phyloP scores from a whole-genome alignment of 2,329 filamentous ascomycete genomes.

The Aspergillus clavatus region DNA sequence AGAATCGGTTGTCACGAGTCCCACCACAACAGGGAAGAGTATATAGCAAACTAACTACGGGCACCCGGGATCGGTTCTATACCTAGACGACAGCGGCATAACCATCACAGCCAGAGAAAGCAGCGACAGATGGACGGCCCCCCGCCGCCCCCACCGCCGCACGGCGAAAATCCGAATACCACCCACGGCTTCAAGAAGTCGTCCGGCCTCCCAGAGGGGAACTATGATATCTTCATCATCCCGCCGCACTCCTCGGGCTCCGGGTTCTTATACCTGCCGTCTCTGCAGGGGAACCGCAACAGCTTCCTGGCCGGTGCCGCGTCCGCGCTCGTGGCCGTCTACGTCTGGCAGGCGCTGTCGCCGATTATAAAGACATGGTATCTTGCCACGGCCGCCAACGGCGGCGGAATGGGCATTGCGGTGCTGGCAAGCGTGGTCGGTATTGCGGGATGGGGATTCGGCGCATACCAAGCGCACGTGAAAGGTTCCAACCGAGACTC shows the following conservation, averaged over 20 bases:
- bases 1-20: too few relatives aligned
- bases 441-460: conserved; percentile 71
- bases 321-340: conserved; percentile 66
- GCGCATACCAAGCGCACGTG: conserved; percentile 56
- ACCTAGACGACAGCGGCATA: too few relatives aligned
- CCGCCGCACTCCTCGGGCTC: conserved; percentile 84
- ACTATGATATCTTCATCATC: conserved; percentile 97
- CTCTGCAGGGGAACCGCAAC: conserved; percentile 76
- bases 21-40: too few relatives aligned
- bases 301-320: conserved; percentile 86
- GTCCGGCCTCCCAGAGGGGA: conserved; percentile 71
- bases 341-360: conserved; percentile 66
- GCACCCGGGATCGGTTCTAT: too few relatives aligned
- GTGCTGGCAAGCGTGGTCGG: conserved; percentile 69
- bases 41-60: too few relatives aligned
- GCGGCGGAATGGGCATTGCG: conserved; percentile 68
- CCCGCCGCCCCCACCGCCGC: conserved; percentile 69
- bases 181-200: conserved; percentile 23
- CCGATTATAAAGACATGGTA: conserved; percentile 73
- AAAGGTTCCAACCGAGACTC: background rate
- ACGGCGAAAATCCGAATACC: conserved; percentile 38
- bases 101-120: background rate
- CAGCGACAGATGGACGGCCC: conserved; percentile 31
- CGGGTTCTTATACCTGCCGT: conserved; percentile 92
- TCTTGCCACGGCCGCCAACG: conserved; percentile 63